Evolutionary conservation across 441 rosid genomes (phyloP), one percentile per base, ranked within the genome.

Genomic region (Syzygium malaccense): DNA sequence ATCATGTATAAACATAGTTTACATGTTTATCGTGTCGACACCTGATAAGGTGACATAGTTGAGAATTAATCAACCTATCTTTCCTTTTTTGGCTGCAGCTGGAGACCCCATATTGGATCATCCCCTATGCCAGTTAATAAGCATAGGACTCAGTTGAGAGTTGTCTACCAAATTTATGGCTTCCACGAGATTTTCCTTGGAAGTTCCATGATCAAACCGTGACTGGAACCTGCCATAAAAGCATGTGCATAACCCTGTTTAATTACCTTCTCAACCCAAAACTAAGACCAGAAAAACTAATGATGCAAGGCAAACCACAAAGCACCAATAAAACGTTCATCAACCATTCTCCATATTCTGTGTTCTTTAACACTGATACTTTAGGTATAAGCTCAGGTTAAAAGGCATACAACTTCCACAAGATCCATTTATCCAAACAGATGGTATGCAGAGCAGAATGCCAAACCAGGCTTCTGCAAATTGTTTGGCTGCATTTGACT

Each of bases 171-270:
- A 91, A 87, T 94, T 96, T 87, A 98, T 91, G 89, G 97, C 95
- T 93, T 94, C 94, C 90, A 95, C 87, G 80, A 96, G 94, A 88
- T 98, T 99, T 88, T 93, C 92, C 94, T 95, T 95, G 66, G 95
- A 93, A 88, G 96, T 92, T 92, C 98, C 99, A 89, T 96, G 99
- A 91, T 96, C 98, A 90, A 86, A 98, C 97, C 9, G 98, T 91
- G 89, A 98, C 92, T 8, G 99, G 99, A 91, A 96, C 99, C 99
- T 96, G 96, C 92, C 89, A 91, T 55, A 88, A 71, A 91, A 75
- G 88, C 80, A 48, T 32, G 53, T 60, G 19, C n/a, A 86, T n/a
- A 54, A 89, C 87, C 88, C 30, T 51, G 55, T 79, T 86, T 68
- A 86, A 49, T 45, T 48, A 33, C 58, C 23, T 55, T 13, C 60